Evolutionary conservation across 768 basidiomycete genomes (phyloP).

Genomic region (Trametes meyenii): DNA sequence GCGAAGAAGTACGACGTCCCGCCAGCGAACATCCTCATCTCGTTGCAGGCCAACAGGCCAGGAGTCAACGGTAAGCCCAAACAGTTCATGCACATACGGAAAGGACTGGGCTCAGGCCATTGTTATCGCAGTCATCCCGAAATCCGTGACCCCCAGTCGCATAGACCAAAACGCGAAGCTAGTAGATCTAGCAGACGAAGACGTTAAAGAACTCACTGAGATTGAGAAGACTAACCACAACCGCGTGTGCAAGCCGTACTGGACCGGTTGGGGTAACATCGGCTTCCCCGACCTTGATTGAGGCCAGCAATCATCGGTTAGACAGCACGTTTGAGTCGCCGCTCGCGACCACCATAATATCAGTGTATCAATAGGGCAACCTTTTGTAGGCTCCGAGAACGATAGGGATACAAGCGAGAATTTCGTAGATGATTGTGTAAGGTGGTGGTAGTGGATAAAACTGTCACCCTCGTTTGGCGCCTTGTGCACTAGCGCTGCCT

Average conservation of each 20-base stretch:
- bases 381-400: not conserved
- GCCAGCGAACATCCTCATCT: conserved; percentile 70
- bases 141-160: conserved; percentile 73
- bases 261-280: conserved; percentile 64
- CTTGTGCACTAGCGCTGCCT: too few species aligned
- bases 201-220: conserved; percentile 56
- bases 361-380: not conserved
- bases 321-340: too few species aligned
- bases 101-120: conserved; percentile 18
- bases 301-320: too few species aligned
- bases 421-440: not conserved
- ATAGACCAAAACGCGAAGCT: conserved; percentile 65
- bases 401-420: not conserved
- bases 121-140: conserved; percentile 58
- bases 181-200: conserved; percentile 62
- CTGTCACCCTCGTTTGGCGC: not conserved
- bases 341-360: conserved; percentile 4
- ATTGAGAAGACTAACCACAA: conserved; percentile 66
- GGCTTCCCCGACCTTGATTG: conserved; percentile 49
- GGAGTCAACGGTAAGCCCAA: conserved; percentile 50
- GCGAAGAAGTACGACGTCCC: conserved; percentile 61
- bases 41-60: conserved; percentile 70
- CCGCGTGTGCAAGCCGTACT: conserved; percentile 65
- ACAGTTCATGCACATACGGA: too few species aligned
- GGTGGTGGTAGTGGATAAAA: not conserved